A percentile compares a stretch with the other conserved stretches of the same genome.
Conservation (phyloP, 495 filamentous ascomycete genomes). For the Penicillium canariense region DNA sequence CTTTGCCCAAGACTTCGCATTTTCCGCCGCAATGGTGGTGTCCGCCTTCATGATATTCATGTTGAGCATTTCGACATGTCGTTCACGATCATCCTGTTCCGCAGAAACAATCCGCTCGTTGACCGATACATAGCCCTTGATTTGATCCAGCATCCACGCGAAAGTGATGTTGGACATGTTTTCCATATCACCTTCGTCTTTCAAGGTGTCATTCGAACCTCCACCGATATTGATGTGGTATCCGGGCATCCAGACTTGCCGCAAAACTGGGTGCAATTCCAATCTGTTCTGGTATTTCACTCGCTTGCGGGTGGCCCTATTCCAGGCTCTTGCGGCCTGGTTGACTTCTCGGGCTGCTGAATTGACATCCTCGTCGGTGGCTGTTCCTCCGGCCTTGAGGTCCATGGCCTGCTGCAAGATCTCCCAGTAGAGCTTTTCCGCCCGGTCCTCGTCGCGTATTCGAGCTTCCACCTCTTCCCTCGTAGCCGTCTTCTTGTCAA, state of each 20-base stretch:
- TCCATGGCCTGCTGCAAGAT: slow-evolving; percentile 5
- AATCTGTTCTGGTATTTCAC: slow-evolving; percentile 12
- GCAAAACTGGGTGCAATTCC: slow-evolving; percentile 9
- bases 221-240: slow-evolving; percentile 50
- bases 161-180: slow-evolving; percentile 26
- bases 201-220: slow-evolving; percentile 6
- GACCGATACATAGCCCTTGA: slow-evolving; percentile 15
- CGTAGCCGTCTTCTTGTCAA: slow-evolving; percentile 24
- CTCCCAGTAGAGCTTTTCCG: slow-evolving; percentile 2
- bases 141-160: slow-evolving; percentile 25
- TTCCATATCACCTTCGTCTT: slow-evolving; percentile 21
- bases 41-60: background rate
- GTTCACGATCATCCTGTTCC: slow-evolving; percentile 12
- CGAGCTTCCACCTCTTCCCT: slow-evolving; percentile 12
- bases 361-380: slow-evolving; percentile 15
- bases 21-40: background rate
- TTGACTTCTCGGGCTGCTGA: slow-evolving; percentile 8
- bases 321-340: slow-evolving; percentile 8
- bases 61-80: slow-evolving; percentile 2
- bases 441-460: background rate
- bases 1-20: slow-evolving; percentile 1
- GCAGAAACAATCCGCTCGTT: slow-evolving; percentile 13
- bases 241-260: slow-evolving; percentile 38
- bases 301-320: slow-evolving; percentile 8
- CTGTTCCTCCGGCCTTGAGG: slow-evolving; percentile 11